Base-by-base conservation (phyloP, 192 early-diverging fungal species). In the Kickxella alabastrina region DNA sequence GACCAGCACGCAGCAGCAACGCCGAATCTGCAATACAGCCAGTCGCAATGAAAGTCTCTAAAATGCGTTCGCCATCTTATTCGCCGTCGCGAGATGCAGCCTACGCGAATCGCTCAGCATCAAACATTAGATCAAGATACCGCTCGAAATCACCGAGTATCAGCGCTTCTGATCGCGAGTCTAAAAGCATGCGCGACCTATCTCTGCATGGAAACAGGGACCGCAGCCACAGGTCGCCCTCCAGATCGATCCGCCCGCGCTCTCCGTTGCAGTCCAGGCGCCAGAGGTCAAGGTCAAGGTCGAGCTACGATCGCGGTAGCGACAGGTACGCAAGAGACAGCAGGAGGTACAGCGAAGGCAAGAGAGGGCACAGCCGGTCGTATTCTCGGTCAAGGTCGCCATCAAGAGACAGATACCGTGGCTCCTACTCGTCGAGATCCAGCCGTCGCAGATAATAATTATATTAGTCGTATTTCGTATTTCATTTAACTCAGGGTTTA, bases 1-100 rank as follows among this genome's bases (percentile, higher is more conserved):
- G n/a, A n/a, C n/a, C n/a, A n/a, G n/a, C n/a, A n/a, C n/a, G n/a
- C n/a, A n/a, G n/a, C n/a, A n/a, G n/a, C n/a, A n/a, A n/a, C n/a
- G n/a, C n/a, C n/a, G n/a, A n/a, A n/a, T n/a, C n/a, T n/a, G n/a
- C n/a, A n/a, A n/a, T n/a, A n/a, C n/a, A n/a, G n/a, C n/a, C n/a
- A n/a, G n/a, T n/a, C n/a, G n/a, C n/a, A n/a, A n/a, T n/a, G n/a
- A n/a, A n/a, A n/a, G n/a, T n/a, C n/a, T n/a, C n/a, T 18, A 49
- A 52, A 19, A 61, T 63, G 25, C 68, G 68, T 52, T 64, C 68
- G n/a, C 68, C 68, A 12, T 71, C 68, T 3, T 59, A 59, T 36
- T 71, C 68, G 18, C 68, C 68, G 12, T 24, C 41, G n/a, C 38
- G 26, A 28, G 21, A n/a, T 10, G 6, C 47, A 22, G 45, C 14